Percentiles rank a stretch among this genome's conserved stretches.
These are phyloP conservation scores for Phialophora tarda DNA, from an alignment of 2,329 filamentous ascomycete genomes.

Conservation along the genomic window DNA sequence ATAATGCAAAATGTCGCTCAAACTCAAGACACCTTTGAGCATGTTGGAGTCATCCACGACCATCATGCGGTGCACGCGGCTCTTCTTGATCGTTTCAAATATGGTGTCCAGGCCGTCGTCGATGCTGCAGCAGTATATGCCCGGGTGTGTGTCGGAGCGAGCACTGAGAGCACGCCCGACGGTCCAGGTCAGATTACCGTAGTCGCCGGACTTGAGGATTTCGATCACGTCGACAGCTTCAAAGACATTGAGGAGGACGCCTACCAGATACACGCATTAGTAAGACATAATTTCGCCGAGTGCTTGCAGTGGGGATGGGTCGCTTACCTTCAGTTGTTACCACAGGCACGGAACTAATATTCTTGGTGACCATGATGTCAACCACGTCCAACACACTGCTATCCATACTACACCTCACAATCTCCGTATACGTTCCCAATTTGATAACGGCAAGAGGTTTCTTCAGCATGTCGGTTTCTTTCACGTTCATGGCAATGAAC, in stretches of 20 bases:
- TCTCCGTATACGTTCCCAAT: slow-evolving; percentile 80
- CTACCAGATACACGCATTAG: slow-evolving; percentile 45
- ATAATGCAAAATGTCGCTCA: slow-evolving; percentile 96
- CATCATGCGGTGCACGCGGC: slow-evolving; percentile 88
- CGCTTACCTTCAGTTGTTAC: slow-evolving; percentile 72
- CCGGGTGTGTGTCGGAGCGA: slow-evolving; percentile 74
- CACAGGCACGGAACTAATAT: slow-evolving; percentile 94
- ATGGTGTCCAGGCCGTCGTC: slow-evolving; percentile 93
- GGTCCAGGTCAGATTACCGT: slow-evolving; percentile 84
- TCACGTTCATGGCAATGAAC: slow-evolving; percentile 94
- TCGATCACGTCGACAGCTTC: slow-evolving; percentile 97
- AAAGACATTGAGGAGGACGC: slow-evolving; percentile 87
- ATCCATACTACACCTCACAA: slow-evolving; percentile 85
- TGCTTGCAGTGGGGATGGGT: background rate
- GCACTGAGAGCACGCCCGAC: slow-evolving; percentile 74
- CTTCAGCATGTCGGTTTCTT: slow-evolving; percentile 84
- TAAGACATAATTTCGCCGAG: background rate
- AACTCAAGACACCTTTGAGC: slow-evolving; percentile 85
- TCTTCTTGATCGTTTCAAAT: slow-evolving; percentile 95
- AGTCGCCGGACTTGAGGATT: slow-evolving; percentile 89
- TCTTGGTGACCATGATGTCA: slow-evolving; percentile 86
- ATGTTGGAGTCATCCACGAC: slow-evolving; percentile 89
- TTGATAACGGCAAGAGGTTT: slow-evolving; percentile 84
- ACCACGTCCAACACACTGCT: slow-evolving; percentile 94
- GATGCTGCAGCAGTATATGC: slow-evolving; percentile 93